Evolutionary conservation across 1,139 yeast species (phyloP).

Genomic region (Yamadazyma taylorii): DNA sequence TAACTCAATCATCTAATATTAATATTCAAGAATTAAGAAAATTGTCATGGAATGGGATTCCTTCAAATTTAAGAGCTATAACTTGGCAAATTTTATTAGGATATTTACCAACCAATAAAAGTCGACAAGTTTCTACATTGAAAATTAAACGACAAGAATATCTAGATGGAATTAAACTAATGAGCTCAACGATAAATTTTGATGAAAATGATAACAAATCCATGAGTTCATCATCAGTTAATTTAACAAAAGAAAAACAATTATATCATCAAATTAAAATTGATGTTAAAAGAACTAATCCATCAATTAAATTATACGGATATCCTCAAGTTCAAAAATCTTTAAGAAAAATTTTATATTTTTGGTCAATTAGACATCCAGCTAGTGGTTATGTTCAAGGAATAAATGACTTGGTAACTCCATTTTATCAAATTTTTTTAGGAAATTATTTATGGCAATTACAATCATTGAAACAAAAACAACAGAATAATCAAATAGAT

Average conservation of each 20-base stretch:
- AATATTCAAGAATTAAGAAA: conserved; percentile 67
- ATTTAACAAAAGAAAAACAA: conserved; percentile 55
- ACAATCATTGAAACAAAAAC: conserved; percentile 24
- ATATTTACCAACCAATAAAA: conserved; percentile 81
- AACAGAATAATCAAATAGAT: conserved; percentile 22
- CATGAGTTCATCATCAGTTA: conserved; percentile 18
- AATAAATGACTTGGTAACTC: conserved; percentile 91
- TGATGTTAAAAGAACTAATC: conserved; percentile 94
- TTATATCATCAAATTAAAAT: conserved; percentile 96
- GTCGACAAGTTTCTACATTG: conserved; percentile 69
- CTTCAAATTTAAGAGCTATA: conserved; percentile 74
- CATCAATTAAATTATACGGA: conserved; percentile 72
- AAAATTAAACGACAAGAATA: conserved; percentile 86
- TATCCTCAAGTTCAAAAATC: conserved; percentile 71
- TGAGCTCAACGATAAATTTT: conserved; percentile 41
- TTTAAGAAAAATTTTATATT: conserved; percentile 74
- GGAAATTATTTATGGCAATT: conserved; percentile 62
- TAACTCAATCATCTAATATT: conserved; percentile 58
- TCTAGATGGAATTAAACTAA: conserved; percentile 56
- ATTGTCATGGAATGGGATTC: conserved; percentile 94
- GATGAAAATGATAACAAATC: conserved; percentile 31
- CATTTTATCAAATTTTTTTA: conserved; percentile 87
- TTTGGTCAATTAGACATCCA: conserved; percentile 98
- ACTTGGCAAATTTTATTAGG: conserved; percentile 92
- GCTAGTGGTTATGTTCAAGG: conserved; percentile 99